Percentiles rank a stretch among this genome's conserved stretches.
Conservation (phyloP, 129 eudicot genomes). For the Logfia minima region DNA sequence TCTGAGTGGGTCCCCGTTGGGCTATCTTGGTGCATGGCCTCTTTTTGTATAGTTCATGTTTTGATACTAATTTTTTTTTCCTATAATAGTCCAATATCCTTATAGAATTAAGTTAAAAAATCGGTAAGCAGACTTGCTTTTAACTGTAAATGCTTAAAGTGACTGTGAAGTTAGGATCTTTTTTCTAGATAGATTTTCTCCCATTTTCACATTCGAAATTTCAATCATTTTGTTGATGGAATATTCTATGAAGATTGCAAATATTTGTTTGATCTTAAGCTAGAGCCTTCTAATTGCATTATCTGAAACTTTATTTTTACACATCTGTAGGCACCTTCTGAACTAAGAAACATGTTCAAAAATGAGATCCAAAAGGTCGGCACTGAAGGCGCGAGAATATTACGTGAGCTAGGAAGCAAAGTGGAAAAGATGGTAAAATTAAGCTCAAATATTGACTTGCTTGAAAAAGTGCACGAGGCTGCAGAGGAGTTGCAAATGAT, state of each 20-base stretch:
- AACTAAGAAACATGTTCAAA: conserved; percentile 66
- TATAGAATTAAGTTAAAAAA: no score
- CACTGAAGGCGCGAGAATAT: conserved; percentile 66
- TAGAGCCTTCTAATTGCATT: neutral
- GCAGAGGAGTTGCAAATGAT: conserved; percentile 81
- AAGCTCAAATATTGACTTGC: conserved; percentile 49
- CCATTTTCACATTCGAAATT: neutral
- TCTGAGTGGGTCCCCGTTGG: no score
- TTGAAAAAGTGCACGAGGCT: conserved; percentile 70
- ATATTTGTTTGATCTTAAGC: neutral
- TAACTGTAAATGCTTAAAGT: neutral
- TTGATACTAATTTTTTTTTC: neutral
- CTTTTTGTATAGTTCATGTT: neutral
- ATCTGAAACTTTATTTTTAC: neutral
- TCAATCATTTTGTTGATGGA: neutral
- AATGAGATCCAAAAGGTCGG: conserved; percentile 78
- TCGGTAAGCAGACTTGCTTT: neutral
- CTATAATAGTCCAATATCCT: no score
- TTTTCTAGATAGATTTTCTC: neutral
- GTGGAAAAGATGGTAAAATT: conserved; percentile 81
- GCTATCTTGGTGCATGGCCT: no score
- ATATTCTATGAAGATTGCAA: no score
- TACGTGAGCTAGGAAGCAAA: conserved; percentile 78
- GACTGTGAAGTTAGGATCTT: neutral
- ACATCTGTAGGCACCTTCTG: conserved; percentile 67